Evolutionary conservation across 2,329 filamentous ascomycete species (phyloP).

Genomic region (Ceratocystis eucalypticola): DNA sequence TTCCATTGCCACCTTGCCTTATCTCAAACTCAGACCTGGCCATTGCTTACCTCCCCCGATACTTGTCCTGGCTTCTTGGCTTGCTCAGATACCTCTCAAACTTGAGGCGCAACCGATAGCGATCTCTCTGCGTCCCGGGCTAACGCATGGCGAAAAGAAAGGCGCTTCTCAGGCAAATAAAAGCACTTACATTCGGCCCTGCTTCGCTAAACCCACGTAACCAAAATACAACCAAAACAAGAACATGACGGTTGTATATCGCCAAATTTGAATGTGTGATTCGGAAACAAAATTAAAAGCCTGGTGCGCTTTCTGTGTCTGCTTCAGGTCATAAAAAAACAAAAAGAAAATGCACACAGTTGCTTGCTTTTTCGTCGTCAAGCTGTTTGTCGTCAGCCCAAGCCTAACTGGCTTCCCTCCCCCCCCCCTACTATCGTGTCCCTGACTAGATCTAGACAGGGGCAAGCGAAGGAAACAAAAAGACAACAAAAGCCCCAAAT

Average conservation of each 20-base stretch:
- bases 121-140: neutral
- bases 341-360: neutral
- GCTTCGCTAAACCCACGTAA: neutral
- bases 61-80: neutral
- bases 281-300: neutral
- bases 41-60: neutral
- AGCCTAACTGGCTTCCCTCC: neutral
- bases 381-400: neutral
- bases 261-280: neutral
- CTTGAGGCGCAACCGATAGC: no score
- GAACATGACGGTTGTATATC: neutral
- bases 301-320: neutral
- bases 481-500: neutral
- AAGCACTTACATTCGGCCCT: neutral
- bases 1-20: neutral
- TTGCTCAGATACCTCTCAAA: neutral
- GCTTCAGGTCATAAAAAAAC: neutral
- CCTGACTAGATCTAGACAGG: neutral
- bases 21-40: neutral
- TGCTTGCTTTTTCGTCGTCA: neutral
- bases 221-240: neutral
- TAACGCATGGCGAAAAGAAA: neutral
- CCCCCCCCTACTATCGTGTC: neutral
- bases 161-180: neutral
- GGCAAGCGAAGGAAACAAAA: neutral